Evolutionary conservation across 164 flowering plant species (phyloP).

Genomic region (Magnolia officinalis): DNA sequence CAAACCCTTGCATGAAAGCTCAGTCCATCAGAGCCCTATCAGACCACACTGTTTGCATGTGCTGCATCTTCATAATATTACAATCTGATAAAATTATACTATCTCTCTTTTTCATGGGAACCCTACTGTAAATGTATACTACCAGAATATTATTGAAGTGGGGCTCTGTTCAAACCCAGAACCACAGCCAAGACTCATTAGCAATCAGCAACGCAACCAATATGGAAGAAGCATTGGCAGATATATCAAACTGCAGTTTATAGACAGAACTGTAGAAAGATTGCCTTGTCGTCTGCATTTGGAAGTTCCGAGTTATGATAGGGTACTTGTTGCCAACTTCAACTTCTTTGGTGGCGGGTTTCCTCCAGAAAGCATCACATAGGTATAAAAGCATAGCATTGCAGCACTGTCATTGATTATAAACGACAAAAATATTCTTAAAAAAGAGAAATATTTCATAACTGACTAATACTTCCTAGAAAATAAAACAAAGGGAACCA

Average conservation of each 20-base stretch:
- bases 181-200: neutral
- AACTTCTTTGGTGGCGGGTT: conserved; percentile 95
- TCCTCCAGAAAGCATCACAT: conserved; percentile 86
- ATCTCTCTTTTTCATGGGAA: neutral
- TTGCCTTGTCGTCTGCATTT: neutral
- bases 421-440: neutral
- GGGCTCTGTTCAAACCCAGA: neutral
- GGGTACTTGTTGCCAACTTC: conserved; percentile 34
- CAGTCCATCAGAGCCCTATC: neutral
- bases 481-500: neutral
- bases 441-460: neutral
- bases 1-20: neutral
- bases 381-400: conserved; percentile 81
- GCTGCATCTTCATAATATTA: neutral
- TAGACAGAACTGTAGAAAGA: neutral
- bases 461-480: neutral
- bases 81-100: neutral
- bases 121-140: neutral
- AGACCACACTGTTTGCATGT: neutral
- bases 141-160: neutral
- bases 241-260: neutral
- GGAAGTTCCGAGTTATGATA: neutral
- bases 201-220: neutral
- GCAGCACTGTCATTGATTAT: conserved; percentile 54
- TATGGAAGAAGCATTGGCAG: neutral